A percentile compares a stretch with the other conserved stretches of the same genome.
phyloP scores from a whole-genome alignment of 164 flowering plant species.

The Litsea cubeba region DNA sequence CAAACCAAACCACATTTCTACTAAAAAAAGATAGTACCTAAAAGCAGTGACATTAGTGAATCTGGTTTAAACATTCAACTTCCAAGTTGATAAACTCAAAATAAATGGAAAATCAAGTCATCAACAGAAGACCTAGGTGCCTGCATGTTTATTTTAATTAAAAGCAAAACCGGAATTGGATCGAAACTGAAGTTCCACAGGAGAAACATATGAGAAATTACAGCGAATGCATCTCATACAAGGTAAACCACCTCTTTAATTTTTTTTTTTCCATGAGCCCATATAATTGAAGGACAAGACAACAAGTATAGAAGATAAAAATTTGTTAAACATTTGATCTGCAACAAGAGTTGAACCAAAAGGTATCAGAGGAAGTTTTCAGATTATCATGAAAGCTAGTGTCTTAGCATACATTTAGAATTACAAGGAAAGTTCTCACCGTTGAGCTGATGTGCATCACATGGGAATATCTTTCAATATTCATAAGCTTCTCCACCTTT shows the following conservation, averaged over 20 bases:
- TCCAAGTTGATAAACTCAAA: background rate
- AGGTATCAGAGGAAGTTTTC: background rate
- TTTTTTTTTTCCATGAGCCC: too few species aligned
- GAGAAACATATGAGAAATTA: too few species aligned
- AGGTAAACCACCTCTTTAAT: too few species aligned
- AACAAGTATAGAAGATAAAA: too few species aligned
- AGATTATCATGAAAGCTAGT: background rate
- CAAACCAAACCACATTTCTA: too few species aligned
- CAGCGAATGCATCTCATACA: too few species aligned
- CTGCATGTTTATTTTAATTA: too few species aligned
- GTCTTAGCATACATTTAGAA: background rate
- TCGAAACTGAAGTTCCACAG: too few species aligned
- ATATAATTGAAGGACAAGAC: too few species aligned
- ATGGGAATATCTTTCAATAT: slow-evolving; percentile 87
- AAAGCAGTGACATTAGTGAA: background rate
- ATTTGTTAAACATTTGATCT: too few species aligned
- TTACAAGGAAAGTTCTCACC: slow-evolving; percentile 32
- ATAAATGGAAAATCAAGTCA: background rate
- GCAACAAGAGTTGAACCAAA: too few species aligned
- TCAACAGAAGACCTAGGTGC: background rate
- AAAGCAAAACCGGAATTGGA: too few species aligned
- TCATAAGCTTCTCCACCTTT: slow-evolving; percentile 90
- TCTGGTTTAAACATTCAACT: background rate
- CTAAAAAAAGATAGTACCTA: background rate
- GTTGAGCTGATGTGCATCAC: slow-evolving; percentile 99